Conservation (phyloP, 768 basidiomycete genomes). For the Leccinum sublutescens region DNA sequence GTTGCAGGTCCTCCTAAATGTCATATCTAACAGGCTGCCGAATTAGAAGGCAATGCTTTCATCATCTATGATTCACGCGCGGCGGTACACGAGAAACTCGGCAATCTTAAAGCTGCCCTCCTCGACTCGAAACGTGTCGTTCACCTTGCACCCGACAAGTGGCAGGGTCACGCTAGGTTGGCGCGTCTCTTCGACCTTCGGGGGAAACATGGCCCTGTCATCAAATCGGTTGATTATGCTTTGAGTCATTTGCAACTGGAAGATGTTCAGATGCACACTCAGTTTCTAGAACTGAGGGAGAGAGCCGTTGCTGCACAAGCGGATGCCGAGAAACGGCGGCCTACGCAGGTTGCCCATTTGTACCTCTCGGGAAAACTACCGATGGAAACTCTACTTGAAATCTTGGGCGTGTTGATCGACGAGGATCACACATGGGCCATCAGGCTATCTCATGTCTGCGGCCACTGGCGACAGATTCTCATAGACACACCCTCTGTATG, state of each 20-base stretch:
- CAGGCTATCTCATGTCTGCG: constrained; percentile 55
- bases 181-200: constrained; percentile 61
- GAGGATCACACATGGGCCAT: constrained; percentile 46
- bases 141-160: constrained; percentile 60
- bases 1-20: background rate
- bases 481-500: constrained; percentile 55
- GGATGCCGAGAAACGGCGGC: constrained; percentile 25
- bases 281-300: constrained; percentile 45
- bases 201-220: constrained; percentile 48
- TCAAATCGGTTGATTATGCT: constrained; percentile 60
- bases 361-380: constrained; percentile 65
- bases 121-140: constrained; percentile 70
- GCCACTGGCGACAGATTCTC: constrained; percentile 58
- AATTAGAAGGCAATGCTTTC: constrained; percentile 42
- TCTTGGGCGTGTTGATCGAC: constrained; percentile 47
- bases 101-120: constrained; percentile 60
- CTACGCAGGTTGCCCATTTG: constrained; percentile 20
- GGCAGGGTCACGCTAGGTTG: constrained; percentile 77
- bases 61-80: constrained; percentile 74
- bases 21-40: constrained; percentile 45
- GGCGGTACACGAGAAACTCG: constrained; percentile 63
- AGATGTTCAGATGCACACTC: constrained; percentile 44
- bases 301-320: constrained; percentile 31
- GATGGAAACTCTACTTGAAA: constrained; percentile 58
- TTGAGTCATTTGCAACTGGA: constrained; percentile 46